Base-by-base conservation (phyloP, 495 filamentous ascomycete species). In the Cercophora samala region DNA sequence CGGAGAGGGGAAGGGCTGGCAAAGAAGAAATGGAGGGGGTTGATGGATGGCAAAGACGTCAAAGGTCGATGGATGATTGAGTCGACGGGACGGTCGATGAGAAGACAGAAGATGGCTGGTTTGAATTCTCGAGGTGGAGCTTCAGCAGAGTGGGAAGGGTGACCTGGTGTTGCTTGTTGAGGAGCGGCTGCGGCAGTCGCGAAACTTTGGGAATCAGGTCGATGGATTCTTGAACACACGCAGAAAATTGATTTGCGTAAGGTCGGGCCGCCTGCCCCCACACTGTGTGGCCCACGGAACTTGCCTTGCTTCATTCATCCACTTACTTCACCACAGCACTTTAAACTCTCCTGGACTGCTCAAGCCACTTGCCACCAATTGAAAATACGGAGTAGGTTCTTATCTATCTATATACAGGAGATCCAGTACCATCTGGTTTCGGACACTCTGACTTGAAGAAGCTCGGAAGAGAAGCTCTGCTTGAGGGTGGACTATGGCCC, bases 171-270 rank as follows among this genome's bases (percentile, higher is more conserved):
- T 19, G n/a, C n/a, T n/a, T n/a, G 53, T 23, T 56, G 19, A 56
- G 19, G n/a, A 21, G 53, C n/a, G 53, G n/a, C 22, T 56, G n/a
- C 53, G 18, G 53, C 53, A 56, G 53, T 56, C 53, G 53, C 53
- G 53, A 56, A 56, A 56, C 53, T 56, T 56, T 56, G n/a, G 22
- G 53, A 56, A 56, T 56, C 37, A 46, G 37, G 37, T 46, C 37
- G 37, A 46, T 56, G 53, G 53, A 56, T 56, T 56, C n/a, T 56
- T 56, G 37, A 46, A 46, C 53, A 23, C 53, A 56, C n/a, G 53
- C 53, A 56, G 53, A 56, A 56, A 56, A 21, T 56, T 56, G 53
- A 46, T 11, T 46, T 46, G 37, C 37, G 53, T 23, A 56, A 23
- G n/a, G 6, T 56, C 11, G 53, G 53, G 53, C 53, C 22, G 53